Conservation (phyloP, 257 asterid species). For the Capsicum chinense region DNA sequence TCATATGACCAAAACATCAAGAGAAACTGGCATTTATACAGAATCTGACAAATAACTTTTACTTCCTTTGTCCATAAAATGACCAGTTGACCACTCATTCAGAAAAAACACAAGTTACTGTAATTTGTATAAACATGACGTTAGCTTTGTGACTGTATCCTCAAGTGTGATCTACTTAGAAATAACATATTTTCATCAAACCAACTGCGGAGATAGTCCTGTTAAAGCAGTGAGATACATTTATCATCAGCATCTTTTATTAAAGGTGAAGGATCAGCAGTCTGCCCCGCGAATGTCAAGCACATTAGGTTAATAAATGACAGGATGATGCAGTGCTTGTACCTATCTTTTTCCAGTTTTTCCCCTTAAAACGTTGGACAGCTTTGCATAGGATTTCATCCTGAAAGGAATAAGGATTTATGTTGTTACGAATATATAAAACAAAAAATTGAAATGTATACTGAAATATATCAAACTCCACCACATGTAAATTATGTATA, state of each 20-base stretch:
- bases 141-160: not conserved
- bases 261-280: conserved; percentile 25
- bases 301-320: conserved; percentile 9
- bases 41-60: not conserved
- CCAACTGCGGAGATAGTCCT: not conserved
- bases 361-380: conserved; percentile 89
- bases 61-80: not conserved
- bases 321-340: conserved; percentile 5
- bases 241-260: not conserved
- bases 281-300: not conserved
- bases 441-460: not conserved
- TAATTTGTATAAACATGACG: not conserved
- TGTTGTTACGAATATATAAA: conserved; percentile 25
- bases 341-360: conserved; percentile 98
- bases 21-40: not conserved
- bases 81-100: not conserved
- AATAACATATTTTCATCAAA: not conserved
- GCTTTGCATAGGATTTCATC: conserved; percentile 79
- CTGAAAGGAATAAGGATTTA: conserved; percentile 40
- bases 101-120: not conserved
- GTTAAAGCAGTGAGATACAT: not conserved
- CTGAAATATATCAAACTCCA: not conserved
- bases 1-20: not conserved
- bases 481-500: not conserved
- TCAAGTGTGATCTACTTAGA: conserved; percentile 17